Percentiles rank a stretch among this genome's conserved stretches.
phyloP scores from a whole-genome alignment of 164 flowering plant species.

The Cinnamomum micranthum region DNA sequence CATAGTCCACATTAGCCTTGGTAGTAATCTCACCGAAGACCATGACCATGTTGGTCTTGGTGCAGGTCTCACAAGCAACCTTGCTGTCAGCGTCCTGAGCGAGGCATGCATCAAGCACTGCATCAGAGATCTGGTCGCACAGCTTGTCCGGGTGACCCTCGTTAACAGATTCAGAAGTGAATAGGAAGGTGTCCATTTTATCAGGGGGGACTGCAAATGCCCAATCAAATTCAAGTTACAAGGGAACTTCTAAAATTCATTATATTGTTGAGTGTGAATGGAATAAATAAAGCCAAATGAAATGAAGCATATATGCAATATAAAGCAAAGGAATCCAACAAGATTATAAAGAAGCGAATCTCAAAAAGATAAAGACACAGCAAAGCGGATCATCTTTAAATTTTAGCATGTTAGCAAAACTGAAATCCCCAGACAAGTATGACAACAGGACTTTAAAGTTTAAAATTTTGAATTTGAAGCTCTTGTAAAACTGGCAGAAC shows the following conservation, averaged over 20 bases:
- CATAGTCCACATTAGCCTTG: constrained; percentile 67
- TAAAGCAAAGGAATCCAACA: neutral
- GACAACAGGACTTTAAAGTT: no score
- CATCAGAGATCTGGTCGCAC: constrained; percentile 85
- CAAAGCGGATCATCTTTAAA: no score
- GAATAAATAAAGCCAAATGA: neutral
- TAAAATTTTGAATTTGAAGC: no score
- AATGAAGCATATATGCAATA: neutral
- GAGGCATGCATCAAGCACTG: constrained; percentile 83
- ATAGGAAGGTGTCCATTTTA: constrained; percentile 72
- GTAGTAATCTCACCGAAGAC: constrained; percentile 84
- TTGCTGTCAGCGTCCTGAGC: constrained; percentile 79
- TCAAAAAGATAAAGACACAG: neutral
- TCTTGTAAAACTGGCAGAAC: no score
- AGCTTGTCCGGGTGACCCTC: constrained; percentile 92
- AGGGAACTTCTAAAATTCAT: neutral
- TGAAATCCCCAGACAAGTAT: no score
- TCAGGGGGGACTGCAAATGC: neutral
- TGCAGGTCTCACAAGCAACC: constrained; percentile 85
- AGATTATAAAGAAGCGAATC: neutral
- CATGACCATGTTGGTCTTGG: constrained; percentile 93
- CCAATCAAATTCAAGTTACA: neutral
- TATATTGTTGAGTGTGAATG: neutral
- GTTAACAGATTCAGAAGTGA: constrained; percentile 82
- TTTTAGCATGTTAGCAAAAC: no score